Evolutionary conservation across 1,139 yeast genomes (phyloP).

Genomic region (Yamadazyma sp.): DNA sequence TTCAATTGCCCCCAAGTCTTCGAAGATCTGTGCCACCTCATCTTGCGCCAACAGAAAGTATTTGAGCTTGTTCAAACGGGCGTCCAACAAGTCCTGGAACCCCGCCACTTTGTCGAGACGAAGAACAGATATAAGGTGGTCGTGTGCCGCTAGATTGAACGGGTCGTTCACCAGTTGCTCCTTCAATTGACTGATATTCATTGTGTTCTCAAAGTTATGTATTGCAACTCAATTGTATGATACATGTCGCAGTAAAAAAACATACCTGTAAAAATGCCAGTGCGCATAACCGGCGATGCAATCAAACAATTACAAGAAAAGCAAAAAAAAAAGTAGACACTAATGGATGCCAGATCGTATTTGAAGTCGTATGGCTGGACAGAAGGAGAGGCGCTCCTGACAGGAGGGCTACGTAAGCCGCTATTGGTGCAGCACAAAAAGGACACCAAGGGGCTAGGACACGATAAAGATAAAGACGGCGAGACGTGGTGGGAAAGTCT

Average conservation of each 20-base stretch:
- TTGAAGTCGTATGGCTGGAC: conserved; percentile 84
- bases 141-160: conserved; percentile 10
- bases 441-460: conserved; percentile 88
- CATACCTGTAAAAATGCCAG: not conserved
- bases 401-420: conserved; percentile 83
- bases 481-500: conserved; percentile 98
- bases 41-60: conserved; percentile 20
- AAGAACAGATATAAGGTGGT: not conserved
- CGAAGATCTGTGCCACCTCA: conserved; percentile 29
- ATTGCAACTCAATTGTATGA: not conserved
- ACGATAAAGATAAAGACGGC: conserved; percentile 56
- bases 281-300: not conserved
- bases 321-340: conserved; percentile 1
- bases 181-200: conserved; percentile 7
- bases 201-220: not conserved
- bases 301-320: not conserved
- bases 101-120: too few species aligned
- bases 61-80: conserved; percentile 21
- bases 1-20: conserved; percentile 21
- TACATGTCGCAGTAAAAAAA: not conserved
- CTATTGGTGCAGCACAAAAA: conserved; percentile 86
- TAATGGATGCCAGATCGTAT: conserved; percentile 76
- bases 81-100: conserved; percentile 14
- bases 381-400: conserved; percentile 80
- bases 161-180: conserved; percentile 15